Percentiles rank a stretch among this genome's conserved stretches.
Evolutionary conservation across 345 rosid genomes (phyloP).

Genomic region (Hibiscus syriacus): DNA sequence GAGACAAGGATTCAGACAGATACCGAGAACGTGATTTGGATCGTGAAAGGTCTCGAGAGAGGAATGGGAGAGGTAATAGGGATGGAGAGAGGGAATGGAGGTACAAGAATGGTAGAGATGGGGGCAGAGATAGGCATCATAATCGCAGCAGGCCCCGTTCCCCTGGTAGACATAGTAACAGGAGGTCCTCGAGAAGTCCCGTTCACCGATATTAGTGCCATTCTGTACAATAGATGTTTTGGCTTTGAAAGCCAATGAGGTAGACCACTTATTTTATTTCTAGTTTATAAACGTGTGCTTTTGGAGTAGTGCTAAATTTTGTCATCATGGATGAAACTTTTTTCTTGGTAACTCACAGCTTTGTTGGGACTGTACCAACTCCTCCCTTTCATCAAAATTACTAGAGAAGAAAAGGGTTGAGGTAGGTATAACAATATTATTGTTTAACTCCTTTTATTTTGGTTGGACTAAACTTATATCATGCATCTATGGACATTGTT

Average conservation of each 20-base stretch:
- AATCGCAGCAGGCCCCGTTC: constrained; percentile 79
- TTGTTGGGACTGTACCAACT: constrained; percentile 61
- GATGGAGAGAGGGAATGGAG: constrained; percentile 68
- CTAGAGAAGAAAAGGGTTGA: too few species aligned
- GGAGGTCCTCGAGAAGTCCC: constrained; percentile 75
- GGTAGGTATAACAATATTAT: constrained; percentile 55
- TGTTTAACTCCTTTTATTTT: constrained; percentile 24
- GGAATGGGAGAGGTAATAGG: constrained; percentile 51
- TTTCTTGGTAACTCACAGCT: constrained; percentile 73
- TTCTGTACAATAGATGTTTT: constrained; percentile 44
- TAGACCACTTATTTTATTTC: too few species aligned
- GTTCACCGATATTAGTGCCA: constrained; percentile 51
- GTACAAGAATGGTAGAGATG: constrained; percentile 67
- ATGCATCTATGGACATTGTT: constrained; percentile 26
- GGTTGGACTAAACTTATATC: constrained; percentile 25
- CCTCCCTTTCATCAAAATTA: constrained; percentile 53
- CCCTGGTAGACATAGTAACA: constrained; percentile 68
- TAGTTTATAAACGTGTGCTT: constrained; percentile 40
- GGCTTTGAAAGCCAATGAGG: too few species aligned
- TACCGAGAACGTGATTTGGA: constrained; percentile 49
- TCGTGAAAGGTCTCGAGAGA: constrained; percentile 49
- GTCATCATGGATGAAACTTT: constrained; percentile 41
- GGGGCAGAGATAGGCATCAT: constrained; percentile 44
- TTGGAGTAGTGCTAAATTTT: constrained; percentile 35
- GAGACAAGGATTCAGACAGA: constrained; percentile 52